Evolutionary conservation across 371 early-diverging fungal species (phyloP).

Genomic region (Mucor lusitanicus): DNA sequence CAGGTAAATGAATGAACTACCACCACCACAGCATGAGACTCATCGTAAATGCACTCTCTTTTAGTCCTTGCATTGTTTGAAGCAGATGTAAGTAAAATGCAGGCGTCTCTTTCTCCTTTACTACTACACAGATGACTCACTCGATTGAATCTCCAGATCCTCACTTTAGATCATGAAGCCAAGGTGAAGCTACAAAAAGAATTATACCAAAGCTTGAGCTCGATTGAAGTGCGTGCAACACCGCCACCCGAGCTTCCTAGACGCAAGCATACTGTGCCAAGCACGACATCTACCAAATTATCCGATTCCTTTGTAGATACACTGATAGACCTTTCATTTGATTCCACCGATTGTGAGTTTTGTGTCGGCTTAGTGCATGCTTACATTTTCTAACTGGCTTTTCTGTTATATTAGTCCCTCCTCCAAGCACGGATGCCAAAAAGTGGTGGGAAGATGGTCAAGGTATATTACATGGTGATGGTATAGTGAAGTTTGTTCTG

Average conservation of each 20-base stretch:
- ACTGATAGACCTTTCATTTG: slow-evolving; percentile 25
- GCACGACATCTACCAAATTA: slow-evolving; percentile 19
- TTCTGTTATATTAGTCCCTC: slow-evolving; percentile 24
- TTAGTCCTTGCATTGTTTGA: slow-evolving; percentile 52
- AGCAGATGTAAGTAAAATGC: slow-evolving; percentile 29
- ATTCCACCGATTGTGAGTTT: slow-evolving; percentile 14
- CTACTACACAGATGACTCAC: not conserved
- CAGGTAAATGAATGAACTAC: slow-evolving; percentile 43
- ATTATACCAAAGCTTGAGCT: slow-evolving; percentile 47
- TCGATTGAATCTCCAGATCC: slow-evolving; percentile 15
- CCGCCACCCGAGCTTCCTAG: slow-evolving; percentile 25
- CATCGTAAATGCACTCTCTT: not conserved
- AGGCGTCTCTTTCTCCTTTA: not conserved
- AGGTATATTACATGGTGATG: slow-evolving; percentile 7
- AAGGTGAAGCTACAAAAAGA: slow-evolving; percentile 44
- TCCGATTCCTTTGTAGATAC: slow-evolving; percentile 32
- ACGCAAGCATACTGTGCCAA: slow-evolving; percentile 15
- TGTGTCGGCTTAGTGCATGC: not conserved
- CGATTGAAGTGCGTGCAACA: slow-evolving; percentile 21
- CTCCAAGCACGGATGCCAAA: slow-evolving; percentile 38
- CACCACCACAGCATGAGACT: not conserved
- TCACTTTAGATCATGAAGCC: slow-evolving; percentile 45
- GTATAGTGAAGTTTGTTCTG: not conserved
- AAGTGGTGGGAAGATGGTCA: slow-evolving; percentile 53
- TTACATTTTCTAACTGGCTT: too few species aligned